A percentile compares a stretch with the other conserved stretches of the same genome.
phyloP scores from a whole-genome alignment of 257 asterid genomes.

The Ilex aquifolium region DNA sequence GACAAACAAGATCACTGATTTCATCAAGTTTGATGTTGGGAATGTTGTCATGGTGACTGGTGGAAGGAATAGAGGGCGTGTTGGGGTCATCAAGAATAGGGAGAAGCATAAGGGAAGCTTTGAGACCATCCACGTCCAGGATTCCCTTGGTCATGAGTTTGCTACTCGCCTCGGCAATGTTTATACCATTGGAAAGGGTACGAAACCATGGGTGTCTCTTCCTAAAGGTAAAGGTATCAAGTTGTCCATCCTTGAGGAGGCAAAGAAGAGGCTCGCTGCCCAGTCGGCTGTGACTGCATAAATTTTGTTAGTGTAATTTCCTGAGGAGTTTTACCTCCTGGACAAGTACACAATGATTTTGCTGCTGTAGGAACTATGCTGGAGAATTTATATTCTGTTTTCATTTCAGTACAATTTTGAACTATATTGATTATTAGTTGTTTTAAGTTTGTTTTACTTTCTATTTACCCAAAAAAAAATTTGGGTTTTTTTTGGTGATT shows the following conservation, averaged over 20 bases:
- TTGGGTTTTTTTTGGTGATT: no score
- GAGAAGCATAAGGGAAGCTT: constrained; percentile 76
- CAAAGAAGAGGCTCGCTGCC: constrained; percentile 56
- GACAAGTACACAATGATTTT: no score
- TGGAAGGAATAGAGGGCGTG: constrained; percentile 80
- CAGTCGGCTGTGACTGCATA: constrained; percentile 48
- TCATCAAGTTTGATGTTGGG: constrained; percentile 71
- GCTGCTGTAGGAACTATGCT: no score
- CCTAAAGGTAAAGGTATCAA: constrained; percentile 78
- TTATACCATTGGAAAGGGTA: constrained; percentile 60
- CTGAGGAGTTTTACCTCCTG: no score
- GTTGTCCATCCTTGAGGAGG: constrained; percentile 62
- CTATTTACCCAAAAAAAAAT: no score
- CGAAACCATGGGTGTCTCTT: constrained; percentile 72
- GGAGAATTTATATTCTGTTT: no score
- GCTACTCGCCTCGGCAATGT: constrained; percentile 72
- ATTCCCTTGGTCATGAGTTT: constrained; percentile 62
- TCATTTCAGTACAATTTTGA: no score
- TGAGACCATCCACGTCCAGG: constrained; percentile 66
- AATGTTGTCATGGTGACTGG: constrained; percentile 79
- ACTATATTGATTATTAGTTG: neutral
- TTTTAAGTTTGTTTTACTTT: neutral
- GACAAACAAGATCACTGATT: constrained; percentile 45
- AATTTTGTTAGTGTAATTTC: neutral
- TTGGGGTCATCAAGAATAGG: constrained; percentile 63